Percentiles rank a stretch among this genome's conserved stretches.
phyloP scores from a whole-genome alignment of 2,329 filamentous ascomycete genomes.

The Blastomyces emzantsi region DNA sequence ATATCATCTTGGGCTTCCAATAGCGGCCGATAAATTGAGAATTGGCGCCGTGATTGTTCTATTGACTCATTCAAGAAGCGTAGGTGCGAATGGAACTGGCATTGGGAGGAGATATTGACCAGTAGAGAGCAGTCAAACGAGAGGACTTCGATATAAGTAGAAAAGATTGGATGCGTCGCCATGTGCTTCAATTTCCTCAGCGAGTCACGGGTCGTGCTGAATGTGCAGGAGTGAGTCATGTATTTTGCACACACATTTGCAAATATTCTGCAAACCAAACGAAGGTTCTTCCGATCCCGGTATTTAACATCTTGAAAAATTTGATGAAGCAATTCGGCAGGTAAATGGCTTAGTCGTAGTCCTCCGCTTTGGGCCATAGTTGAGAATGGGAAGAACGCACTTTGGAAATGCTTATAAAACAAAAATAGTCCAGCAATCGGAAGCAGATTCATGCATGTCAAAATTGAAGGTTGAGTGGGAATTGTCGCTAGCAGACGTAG shows the following conservation, averaged over 20 bases:
- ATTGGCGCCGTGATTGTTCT: background rate
- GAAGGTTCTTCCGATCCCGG: background rate
- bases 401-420: background rate
- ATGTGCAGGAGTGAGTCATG: conserved; percentile 2
- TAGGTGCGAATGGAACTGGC: background rate
- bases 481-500: background rate
- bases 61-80: background rate
- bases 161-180: conserved; percentile 6
- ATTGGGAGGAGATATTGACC: background rate
- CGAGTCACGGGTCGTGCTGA: conserved; percentile 1
- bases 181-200: conserved; percentile 7
- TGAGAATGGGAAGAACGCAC: no score
- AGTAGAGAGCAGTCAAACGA: conserved; percentile 8
- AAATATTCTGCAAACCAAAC: conserved; percentile 8
- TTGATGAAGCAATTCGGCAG: conserved; percentile 1
- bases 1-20: background rate
- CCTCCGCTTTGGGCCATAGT: background rate
- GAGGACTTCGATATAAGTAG: conserved; percentile 7
- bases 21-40: background rate
- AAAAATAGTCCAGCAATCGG: background rate
- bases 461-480: background rate
- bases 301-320: background rate
- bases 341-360: background rate
- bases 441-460: background rate
- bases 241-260: conserved; percentile 7